phyloP scores from a whole-genome alignment of 2,329 filamentous ascomycete species.

The Westerdykella sp. region DNA sequence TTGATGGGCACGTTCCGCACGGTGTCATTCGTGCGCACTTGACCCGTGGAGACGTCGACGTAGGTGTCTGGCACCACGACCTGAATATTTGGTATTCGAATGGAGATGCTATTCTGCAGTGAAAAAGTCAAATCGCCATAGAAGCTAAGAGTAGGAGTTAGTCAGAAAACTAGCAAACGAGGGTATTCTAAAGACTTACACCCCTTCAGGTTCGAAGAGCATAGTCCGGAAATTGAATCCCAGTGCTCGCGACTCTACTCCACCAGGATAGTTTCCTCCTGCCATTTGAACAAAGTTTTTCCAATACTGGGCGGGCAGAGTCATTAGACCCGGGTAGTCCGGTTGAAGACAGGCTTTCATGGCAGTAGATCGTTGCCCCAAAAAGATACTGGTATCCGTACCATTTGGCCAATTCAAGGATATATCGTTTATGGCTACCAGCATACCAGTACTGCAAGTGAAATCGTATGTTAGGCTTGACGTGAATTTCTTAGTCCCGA shows the following conservation, averaged over 20 bases:
- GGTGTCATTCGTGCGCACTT: conserved; percentile 6
- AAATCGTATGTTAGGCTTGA: conserved; percentile 5
- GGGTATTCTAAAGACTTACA: conserved; percentile 5
- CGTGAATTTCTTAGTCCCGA: conserved; percentile 14
- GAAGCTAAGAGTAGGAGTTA: conserved; percentile 5
- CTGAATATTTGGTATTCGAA: conserved; percentile 14
- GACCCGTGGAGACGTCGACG: conserved; percentile 8
- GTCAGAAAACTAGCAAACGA: no score
- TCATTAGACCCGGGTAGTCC: conserved; percentile 12
- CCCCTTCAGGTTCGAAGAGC: conserved; percentile 12
- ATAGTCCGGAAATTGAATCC: conserved; percentile 15
- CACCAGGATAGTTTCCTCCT: conserved; percentile 9
- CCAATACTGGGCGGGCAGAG: conserved; percentile 10
- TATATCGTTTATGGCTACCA: conserved; percentile 25
- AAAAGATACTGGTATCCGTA: conserved; percentile 25
- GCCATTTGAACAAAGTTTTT: conserved; percentile 8
- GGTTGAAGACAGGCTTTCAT: conserved; percentile 15
- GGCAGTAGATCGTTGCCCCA: conserved; percentile 10
- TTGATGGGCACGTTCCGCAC: conserved; percentile 13
- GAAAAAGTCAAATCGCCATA: conserved; percentile 14
- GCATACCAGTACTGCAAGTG: conserved; percentile 23
- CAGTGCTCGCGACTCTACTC: conserved; percentile 7
- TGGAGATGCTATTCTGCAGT: conserved; percentile 9
- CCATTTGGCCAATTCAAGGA: conserved; percentile 32
- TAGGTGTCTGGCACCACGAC: conserved; percentile 10